phyloP scores from a whole-genome alignment of 1,284 basidiomycete genomes.

The Phaffia rhodozyma region DNA sequence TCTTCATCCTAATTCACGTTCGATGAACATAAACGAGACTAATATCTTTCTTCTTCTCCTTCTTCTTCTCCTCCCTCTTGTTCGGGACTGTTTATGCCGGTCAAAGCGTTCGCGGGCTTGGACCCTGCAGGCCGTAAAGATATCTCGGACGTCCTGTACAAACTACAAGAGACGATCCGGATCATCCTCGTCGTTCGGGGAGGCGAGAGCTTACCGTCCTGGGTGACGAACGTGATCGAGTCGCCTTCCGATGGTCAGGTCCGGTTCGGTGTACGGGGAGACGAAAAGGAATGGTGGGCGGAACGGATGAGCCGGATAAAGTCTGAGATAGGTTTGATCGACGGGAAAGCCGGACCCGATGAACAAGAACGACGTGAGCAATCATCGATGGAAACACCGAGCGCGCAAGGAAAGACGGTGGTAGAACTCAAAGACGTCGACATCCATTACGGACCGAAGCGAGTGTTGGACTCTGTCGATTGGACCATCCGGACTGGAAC shows the following conservation, averaged over 20 bases:
- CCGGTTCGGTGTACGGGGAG: constrained; percentile 9
- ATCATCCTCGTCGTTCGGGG: constrained; percentile 68
- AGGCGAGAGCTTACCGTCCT: constrained; percentile 69
- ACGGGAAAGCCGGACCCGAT: too few species aligned
- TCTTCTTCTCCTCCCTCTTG: too few species aligned
- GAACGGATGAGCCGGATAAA: constrained; percentile 6
- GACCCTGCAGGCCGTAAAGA: constrained; percentile 18
- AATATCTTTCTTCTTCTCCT: constrained; percentile 15
- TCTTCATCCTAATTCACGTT: constrained; percentile 2
- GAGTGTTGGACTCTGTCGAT: constrained; percentile 60
- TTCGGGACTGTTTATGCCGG: too few species aligned
- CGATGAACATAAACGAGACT: too few species aligned
- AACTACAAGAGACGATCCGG: constrained; percentile 31
- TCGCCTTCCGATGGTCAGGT: constrained; percentile 37
- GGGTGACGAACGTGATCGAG: constrained; percentile 63
- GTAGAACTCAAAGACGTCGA: constrained; percentile 54
- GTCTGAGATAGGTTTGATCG: constrained; percentile 9
- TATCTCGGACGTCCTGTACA: constrained; percentile 28
- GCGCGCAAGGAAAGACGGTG: constrained; percentile 35
- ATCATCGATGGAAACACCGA: too few species aligned
- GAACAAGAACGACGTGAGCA: too few species aligned
- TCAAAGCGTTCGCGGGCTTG: neutral
- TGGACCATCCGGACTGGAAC: constrained; percentile 72
- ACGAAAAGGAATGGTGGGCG: constrained; percentile 18
- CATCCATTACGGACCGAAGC: constrained; percentile 55